Evolutionary conservation across 2,329 filamentous ascomycete species (phyloP), one percentile per base, ranked within the genome.

Genomic region (Pseudocercospora macadamiae): DNA sequence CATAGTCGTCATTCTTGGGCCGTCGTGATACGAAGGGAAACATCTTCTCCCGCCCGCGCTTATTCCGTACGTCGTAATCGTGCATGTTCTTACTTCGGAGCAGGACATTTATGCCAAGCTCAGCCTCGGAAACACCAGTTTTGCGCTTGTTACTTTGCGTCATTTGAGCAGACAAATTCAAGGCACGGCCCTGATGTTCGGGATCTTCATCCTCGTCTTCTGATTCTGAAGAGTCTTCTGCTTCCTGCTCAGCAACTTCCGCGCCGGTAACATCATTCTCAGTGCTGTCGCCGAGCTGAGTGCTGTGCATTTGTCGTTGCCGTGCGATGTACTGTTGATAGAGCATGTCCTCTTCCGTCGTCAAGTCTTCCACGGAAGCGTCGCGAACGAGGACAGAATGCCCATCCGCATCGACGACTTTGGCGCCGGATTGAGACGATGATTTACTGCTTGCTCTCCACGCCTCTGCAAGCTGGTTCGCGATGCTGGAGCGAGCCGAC

Each of bases 291-390:
- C 86, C 88, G 68, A 93, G 89, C 18, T 91, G 80, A 0, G 90
- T 93, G 44, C 90, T 90, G 69, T 96, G 90, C 6, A 96, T 81
- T 70, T 96, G 92, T 26, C 90, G 84, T 74, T 96, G 91, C 3
- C 91, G 92, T 0, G 92, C 91, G 8, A 96, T 82, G 82, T 92
- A 97, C 71, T 97, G 92, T 69, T 97, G 92, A 71, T 99, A 97
- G 1, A 92, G 78, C 12, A 83, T 77, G 10, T 95, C 81, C 68
- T 97, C 93, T 37, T 89, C 86, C 1, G 88, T 86, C 69, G 86
- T 86, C 81, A 90, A 93, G 83, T 87, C 89, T 10, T 64, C 86
- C 83, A 67, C 84, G 81, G 4, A 67, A 51, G 39, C 64, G 60
- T 59, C 66, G 60, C 62, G 60, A 14, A 77, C 42, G 3, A 70